Percentiles rank a stretch among this genome's conserved stretches.
Conservation (phyloP, 1,284 basidiomycete genomes). For the Dichomitus squalens region DNA sequence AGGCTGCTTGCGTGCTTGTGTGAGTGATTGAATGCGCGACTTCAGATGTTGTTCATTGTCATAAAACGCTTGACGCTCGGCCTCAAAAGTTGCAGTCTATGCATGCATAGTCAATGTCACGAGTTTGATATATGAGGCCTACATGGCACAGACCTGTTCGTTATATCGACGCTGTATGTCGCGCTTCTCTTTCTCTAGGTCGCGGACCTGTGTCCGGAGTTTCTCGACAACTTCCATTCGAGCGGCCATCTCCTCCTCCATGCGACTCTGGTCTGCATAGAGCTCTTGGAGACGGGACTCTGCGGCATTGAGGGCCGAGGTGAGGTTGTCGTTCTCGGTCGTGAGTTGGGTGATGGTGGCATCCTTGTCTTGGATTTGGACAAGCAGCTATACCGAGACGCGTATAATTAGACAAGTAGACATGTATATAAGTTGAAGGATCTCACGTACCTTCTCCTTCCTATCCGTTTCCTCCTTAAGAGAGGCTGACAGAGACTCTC, state of each 20-base stretch:
- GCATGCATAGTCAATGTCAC: slow-evolving; percentile 1
- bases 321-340: slow-evolving; percentile 63
- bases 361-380: slow-evolving; percentile 77
- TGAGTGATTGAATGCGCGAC: slow-evolving; percentile 80
- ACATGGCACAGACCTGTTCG: slow-evolving; percentile 59
- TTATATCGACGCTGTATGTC: slow-evolving; percentile 79
- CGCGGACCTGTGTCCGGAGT: slow-evolving; percentile 73
- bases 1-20: slow-evolving; percentile 61
- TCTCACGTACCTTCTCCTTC: slow-evolving; percentile 68
- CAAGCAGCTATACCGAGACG: slow-evolving; percentile 55
- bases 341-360: slow-evolving; percentile 62
- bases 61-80: slow-evolving; percentile 83
- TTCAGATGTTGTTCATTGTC: slow-evolving; percentile 88
- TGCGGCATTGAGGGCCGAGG: slow-evolving; percentile 62
- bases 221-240: slow-evolving; percentile 81
- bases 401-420: slow-evolving; percentile 14
- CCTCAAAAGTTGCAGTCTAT: slow-evolving; percentile 78
- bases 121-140: not conserved
- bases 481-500: slow-evolving; percentile 58
- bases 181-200: slow-evolving; percentile 81
- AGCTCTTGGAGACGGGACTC: slow-evolving; percentile 74
- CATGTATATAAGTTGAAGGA: slow-evolving; percentile 4
- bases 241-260: slow-evolving; percentile 75
- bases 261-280: slow-evolving; percentile 76
- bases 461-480: slow-evolving; percentile 76